Evolutionary conservation across 106 monocot genomes (phyloP), one percentile per base, ranked within the genome.

Genomic region (Dendrobium chrysotoxum): DNA sequence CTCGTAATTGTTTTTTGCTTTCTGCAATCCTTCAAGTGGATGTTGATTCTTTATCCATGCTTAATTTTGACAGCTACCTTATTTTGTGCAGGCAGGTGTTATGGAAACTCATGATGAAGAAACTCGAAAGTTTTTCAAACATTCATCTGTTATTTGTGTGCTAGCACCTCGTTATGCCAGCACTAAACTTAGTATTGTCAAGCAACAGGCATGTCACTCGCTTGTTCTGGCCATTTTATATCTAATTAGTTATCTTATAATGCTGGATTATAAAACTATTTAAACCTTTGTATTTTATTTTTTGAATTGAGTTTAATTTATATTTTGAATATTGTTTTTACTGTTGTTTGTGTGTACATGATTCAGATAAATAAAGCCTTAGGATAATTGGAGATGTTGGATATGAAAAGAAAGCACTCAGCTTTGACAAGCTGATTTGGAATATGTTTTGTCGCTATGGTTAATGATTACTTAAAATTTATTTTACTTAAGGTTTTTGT

Each of bases 71-170:
- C 40, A 38, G 23, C 17, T 75, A 31, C 28, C 20, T 35, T 71
- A 72, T 64, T 67, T 83, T 55, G 54, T 82, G 80, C 85, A 92
- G 92, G 81, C 73, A 35, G 92, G 92, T 80, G 88, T 92, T 25
- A 92, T 92, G 92, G 82, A 75, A 85, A 92, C 90, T 67, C 92
- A 92, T 81, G 92, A 92, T 81, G 92, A 92, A 83, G 92, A 92
- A 78, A 90, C 90, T 28, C 72, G 86, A 23, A 92, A 85, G 40
- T 92, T 90, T 82, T 92, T 92, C 86, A 92, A 88, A 79, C 90
- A 92, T 84, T 92, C 92, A 65, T 92, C 92, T 58, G 92, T 92
- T 28, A 90, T 92, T 25, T 92, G 92, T 86, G 88, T 86, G 65
- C 75, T 92, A 31, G 82, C 92, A 47, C 92, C 92, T 85, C 92